phyloP scores from a whole-genome alignment of 1,139 yeast genomes.

The Barnettozyma hawaiiensis region DNA sequence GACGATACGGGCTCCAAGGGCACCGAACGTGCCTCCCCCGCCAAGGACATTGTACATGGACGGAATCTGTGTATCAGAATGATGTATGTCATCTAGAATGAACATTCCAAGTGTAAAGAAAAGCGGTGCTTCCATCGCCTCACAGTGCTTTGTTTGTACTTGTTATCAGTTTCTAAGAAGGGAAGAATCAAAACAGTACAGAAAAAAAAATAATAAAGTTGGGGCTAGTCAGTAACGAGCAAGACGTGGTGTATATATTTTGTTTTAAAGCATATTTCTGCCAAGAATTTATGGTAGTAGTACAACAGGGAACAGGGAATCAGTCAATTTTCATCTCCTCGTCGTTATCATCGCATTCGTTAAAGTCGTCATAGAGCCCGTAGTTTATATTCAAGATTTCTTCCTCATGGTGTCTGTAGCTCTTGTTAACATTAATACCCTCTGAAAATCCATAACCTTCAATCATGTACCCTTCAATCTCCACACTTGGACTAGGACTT shows the following conservation, averaged over 20 bases:
- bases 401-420: conserved; percentile 21
- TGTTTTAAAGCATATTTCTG: neutral
- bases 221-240: neutral
- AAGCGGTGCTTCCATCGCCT: conserved; percentile 1
- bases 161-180: neutral
- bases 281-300: neutral
- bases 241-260: neutral
- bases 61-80: conserved; percentile 37
- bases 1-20: conserved; percentile 64
- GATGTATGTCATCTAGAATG: conserved; percentile 83
- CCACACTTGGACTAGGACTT: conserved; percentile 31
- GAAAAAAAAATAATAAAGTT: neutral
- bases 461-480: conserved; percentile 36
- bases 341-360: conserved; percentile 18
- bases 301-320: no score
- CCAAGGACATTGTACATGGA: conserved; percentile 60
- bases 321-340: conserved; percentile 3
- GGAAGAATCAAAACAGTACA: neutral
- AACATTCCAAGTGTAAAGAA: conserved; percentile 59
- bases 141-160: neutral
- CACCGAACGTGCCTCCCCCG: conserved; percentile 86
- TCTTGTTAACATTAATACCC: conserved; percentile 14
- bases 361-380: conserved; percentile 21
- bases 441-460: conserved; percentile 29
- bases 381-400: conserved; percentile 24